Percentiles rank a stretch among this genome's conserved stretches.
Conservation (phyloP, 23 red algal genomes). For the Gracilaria gracilis region DNA sequence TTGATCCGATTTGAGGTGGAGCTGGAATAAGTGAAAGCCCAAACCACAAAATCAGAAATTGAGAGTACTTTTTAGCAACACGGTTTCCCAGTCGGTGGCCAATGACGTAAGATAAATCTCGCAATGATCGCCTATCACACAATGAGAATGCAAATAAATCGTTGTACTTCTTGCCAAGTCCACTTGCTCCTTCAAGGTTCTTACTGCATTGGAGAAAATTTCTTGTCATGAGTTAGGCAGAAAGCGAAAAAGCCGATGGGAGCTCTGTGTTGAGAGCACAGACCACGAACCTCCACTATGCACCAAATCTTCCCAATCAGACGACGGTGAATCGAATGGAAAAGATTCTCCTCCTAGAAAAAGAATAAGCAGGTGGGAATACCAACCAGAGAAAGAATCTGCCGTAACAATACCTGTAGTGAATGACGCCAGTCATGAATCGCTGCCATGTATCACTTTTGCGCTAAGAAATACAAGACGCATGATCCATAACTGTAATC, state of each 20-base stretch:
- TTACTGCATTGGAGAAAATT: neutral
- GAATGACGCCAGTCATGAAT: neutral
- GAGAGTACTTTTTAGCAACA: too few species aligned
- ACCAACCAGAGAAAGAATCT: neutral
- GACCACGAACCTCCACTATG: neutral
- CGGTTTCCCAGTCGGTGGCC: too few species aligned
- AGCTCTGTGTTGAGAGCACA: neutral
- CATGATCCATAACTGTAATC: neutral
- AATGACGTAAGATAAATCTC: too few species aligned
- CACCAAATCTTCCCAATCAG: neutral
- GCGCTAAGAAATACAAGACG: neutral
- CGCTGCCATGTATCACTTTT: neutral
- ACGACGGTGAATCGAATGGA: neutral
- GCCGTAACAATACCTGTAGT: neutral
- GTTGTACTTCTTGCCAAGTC: too few species aligned
- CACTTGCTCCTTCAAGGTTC: too few species aligned
- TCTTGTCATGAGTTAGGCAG: neutral
- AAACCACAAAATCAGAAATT: neutral
- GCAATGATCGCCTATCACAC: too few species aligned
- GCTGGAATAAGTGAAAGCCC: neutral
- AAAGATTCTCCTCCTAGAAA: neutral
- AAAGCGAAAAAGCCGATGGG: neutral
- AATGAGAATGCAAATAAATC: too few species aligned
- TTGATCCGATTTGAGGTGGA: neutral
- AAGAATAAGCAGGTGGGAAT: neutral